A percentile compares a stretch with the other conserved stretches of the same genome.
phyloP scores from a whole-genome alignment of 257 asterid species.

The Penstemon newberryi region DNA sequence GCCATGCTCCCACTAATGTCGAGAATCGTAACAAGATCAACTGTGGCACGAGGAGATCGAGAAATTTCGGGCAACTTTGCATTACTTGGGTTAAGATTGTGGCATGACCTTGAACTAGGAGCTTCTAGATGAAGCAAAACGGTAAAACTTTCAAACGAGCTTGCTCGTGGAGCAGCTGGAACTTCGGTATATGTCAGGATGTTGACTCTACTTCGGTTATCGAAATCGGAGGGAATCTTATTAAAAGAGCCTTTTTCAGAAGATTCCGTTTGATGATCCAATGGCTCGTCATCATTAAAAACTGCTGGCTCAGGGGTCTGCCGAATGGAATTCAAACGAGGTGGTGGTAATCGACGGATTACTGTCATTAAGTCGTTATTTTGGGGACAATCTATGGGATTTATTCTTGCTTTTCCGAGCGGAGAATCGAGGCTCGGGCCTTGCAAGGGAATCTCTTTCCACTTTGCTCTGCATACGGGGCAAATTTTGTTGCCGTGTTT shows the following conservation, averaged over 20 bases:
- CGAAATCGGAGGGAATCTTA: slow-evolving; percentile 26
- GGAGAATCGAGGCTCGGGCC: slow-evolving; percentile 59
- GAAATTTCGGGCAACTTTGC: slow-evolving; percentile 39
- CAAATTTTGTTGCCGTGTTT: slow-evolving; percentile 89
- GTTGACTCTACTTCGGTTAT: slow-evolving; percentile 45
- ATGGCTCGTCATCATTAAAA: slow-evolving; percentile 84
- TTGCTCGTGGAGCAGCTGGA: slow-evolving; percentile 52
- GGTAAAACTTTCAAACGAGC: slow-evolving; percentile 49
- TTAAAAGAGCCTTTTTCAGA: slow-evolving; percentile 34
- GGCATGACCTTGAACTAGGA: slow-evolving; percentile 62
- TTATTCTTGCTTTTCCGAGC: slow-evolving; percentile 47
- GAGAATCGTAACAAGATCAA: slow-evolving; percentile 93
- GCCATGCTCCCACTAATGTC: slow-evolving; percentile 99
- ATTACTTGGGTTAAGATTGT: slow-evolving; percentile 30
- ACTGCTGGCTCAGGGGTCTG: slow-evolving; percentile 79
- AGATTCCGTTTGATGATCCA: slow-evolving; percentile 49
- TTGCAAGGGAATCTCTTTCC: slow-evolving; percentile 89
- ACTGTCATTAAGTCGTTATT: slow-evolving; percentile 63
- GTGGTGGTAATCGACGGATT: slow-evolving; percentile 63
- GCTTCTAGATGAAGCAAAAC: slow-evolving; percentile 80
- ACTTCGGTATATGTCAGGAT: slow-evolving; percentile 75
- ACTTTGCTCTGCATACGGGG: slow-evolving; percentile 91
- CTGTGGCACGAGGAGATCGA: slow-evolving; percentile 73
- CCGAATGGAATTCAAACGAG: slow-evolving; percentile 59
- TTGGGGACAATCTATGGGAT: slow-evolving; percentile 60